These are phyloP conservation scores for Verticillium albo-atrum DNA, from an alignment of 2,329 filamentous ascomycete genomes.

Conservation along the genomic window DNA sequence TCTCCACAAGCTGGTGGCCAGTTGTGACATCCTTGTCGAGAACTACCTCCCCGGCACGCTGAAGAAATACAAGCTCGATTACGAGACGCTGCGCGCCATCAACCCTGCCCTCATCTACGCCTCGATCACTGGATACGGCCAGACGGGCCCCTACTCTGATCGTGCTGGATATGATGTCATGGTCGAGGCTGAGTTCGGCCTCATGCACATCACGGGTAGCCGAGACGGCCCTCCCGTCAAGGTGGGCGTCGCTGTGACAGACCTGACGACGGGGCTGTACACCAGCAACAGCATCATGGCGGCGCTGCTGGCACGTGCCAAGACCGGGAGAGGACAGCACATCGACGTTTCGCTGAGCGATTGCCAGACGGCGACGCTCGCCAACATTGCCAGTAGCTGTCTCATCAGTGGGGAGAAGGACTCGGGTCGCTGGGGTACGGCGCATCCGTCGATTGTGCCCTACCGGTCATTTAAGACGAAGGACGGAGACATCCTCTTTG, in stretches of 20 bases:
- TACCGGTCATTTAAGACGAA: slow-evolving; percentile 80
- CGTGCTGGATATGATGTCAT: slow-evolving; percentile 97
- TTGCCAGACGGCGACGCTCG: slow-evolving; percentile 88
- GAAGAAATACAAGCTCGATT: slow-evolving; percentile 90
- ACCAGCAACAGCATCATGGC: slow-evolving; percentile 96
- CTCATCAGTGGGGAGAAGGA: slow-evolving; percentile 86
- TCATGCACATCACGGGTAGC: slow-evolving; percentile 96
- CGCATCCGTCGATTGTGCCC: slow-evolving; percentile 96
- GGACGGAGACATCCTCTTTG: slow-evolving; percentile 66
- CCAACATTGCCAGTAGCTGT: slow-evolving; percentile 93
- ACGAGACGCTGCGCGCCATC: slow-evolving; percentile 70
- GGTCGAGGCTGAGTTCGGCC: slow-evolving; percentile 95
- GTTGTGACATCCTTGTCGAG: slow-evolving; percentile 91
- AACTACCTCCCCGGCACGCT: slow-evolving; percentile 91
- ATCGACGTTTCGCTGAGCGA: slow-evolving; percentile 90
- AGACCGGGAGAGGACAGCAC: slow-evolving; percentile 79
- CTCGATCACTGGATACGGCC: slow-evolving; percentile 94
- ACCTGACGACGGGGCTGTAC: slow-evolving; percentile 91
- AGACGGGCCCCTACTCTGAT: slow-evolving; percentile 84
- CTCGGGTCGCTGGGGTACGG: slow-evolving; percentile 89
- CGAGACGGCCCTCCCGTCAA: slow-evolving; percentile 90
- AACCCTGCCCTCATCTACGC: slow-evolving; percentile 90
- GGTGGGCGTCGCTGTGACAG: slow-evolving; percentile 94
- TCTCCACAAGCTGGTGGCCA: slow-evolving; percentile 75
- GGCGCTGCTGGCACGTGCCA: slow-evolving; percentile 70